These are phyloP conservation scores for Penicillium oxalicum DNA, from an alignment of 2,329 filamentous ascomycete species.

Conservation along the genomic window DNA sequence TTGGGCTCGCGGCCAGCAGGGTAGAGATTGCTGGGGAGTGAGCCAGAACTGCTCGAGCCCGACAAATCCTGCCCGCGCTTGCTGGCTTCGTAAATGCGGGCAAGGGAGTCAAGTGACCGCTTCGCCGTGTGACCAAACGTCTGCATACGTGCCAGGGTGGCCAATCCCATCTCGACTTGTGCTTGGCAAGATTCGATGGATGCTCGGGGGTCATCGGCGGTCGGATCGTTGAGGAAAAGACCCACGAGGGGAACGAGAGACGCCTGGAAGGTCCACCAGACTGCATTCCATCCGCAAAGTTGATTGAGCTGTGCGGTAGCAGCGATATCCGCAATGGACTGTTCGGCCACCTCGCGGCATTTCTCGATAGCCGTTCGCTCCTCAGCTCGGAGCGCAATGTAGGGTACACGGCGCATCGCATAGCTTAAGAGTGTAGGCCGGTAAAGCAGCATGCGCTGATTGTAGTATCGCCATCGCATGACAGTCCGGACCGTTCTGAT, in stretches of 20 bases:
- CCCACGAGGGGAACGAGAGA: conserved; percentile 72
- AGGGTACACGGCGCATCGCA: conserved; percentile 49
- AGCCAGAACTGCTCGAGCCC: conserved; percentile 7
- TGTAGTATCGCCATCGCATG: conserved; percentile 79
- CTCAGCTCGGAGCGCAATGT: conserved; percentile 49
- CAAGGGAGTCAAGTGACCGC: conserved; percentile 58
- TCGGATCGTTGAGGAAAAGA: conserved; percentile 50
- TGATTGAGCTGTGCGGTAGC: conserved; percentile 65
- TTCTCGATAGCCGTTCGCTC: conserved; percentile 63
- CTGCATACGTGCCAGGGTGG: conserved; percentile 47
- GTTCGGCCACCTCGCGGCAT: conserved; percentile 63
- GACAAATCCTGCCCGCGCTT: conserved; percentile 24
- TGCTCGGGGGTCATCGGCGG: conserved; percentile 55
- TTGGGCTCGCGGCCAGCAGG: conserved; percentile 15
- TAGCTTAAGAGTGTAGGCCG: conserved; percentile 65
- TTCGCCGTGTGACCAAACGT: conserved; percentile 60
- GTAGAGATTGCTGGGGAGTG: conserved; percentile 9
- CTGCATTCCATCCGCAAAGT: conserved; percentile 74
- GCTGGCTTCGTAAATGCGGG: conserved; percentile 57
- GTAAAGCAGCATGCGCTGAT: conserved; percentile 69
- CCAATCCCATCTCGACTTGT: conserved; percentile 48
- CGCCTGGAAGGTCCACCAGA: conserved; percentile 76
- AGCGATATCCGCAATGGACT: conserved; percentile 67
- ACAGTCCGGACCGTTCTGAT: conserved; percentile 64
- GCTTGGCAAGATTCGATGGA: conserved; percentile 47